phyloP scores from a whole-genome alignment of 2,329 filamentous ascomycete genomes.

The Aureobasidium musti region DNA sequence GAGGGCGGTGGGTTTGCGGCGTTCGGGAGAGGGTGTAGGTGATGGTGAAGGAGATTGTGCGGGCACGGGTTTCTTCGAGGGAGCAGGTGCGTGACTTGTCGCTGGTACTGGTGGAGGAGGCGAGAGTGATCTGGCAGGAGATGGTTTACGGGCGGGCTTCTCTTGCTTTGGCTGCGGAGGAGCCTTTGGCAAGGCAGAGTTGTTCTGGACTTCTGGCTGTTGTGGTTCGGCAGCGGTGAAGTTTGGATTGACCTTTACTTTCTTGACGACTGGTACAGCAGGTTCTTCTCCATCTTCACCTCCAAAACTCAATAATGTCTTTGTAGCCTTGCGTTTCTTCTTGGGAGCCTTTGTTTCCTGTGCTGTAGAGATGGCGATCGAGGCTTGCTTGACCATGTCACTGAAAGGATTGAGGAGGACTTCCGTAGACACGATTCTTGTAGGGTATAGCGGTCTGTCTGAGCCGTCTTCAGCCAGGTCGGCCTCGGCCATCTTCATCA shows the following conservation, averaged over 20 bases:
- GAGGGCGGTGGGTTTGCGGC: conserved; percentile 43
- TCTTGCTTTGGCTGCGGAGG: conserved; percentile 24
- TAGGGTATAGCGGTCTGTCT: conserved; percentile 82
- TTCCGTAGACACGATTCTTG: conserved; percentile 73
- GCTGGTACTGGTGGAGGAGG: conserved; percentile 7
- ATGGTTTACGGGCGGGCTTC: not conserved
- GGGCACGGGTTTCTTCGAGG: not conserved
- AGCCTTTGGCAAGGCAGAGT: conserved; percentile 26
- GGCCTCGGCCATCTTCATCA: conserved; percentile 88
- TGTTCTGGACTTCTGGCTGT: conserved; percentile 31
- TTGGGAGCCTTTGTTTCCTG: conserved; percentile 50
- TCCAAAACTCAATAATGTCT: conserved; percentile 75
- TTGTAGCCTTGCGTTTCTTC: conserved; percentile 66
- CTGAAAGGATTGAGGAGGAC: conserved; percentile 80
- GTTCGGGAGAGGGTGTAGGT: conserved; percentile 39
- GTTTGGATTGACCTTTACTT: conserved; percentile 75
- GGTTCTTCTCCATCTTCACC: conserved; percentile 63
- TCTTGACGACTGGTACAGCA: conserved; percentile 65
- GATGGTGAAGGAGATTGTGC: conserved; percentile 35
- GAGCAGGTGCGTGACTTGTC: not conserved
- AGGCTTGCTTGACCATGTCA: conserved; percentile 72
- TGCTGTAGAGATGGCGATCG: conserved; percentile 55
- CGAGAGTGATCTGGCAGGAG: conserved; percentile 16
- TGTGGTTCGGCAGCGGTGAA: conserved; percentile 58
- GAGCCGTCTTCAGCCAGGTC: conserved; percentile 74